Conservation (phyloP, 2,329 filamentous ascomycete species). For the Paraconiothyrium brasiliense region DNA sequence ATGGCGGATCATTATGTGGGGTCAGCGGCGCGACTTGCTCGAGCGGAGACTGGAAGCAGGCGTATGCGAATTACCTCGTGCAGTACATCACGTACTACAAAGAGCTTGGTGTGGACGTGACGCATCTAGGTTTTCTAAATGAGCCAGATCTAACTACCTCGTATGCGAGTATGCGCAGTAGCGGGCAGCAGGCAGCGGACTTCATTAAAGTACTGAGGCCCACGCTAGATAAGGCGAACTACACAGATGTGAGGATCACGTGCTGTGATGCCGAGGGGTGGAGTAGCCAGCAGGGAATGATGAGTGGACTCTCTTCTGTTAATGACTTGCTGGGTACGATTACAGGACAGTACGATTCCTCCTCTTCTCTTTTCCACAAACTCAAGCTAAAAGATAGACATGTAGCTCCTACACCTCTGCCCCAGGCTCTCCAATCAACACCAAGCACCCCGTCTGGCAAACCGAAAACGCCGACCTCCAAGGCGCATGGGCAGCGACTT, state of each 20-base stretch:
- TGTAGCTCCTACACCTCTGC: slow-evolving; percentile 33
- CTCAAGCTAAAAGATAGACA: neutral
- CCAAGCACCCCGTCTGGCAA: slow-evolving; percentile 60
- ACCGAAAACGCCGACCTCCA: slow-evolving; percentile 63
- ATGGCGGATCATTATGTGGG: slow-evolving; percentile 59
- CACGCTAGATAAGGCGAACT: slow-evolving; percentile 49
- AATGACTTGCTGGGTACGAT: slow-evolving; percentile 32
- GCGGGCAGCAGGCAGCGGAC: slow-evolving; percentile 59
- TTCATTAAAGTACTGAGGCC: slow-evolving; percentile 60
- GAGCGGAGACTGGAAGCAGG: slow-evolving; percentile 58
- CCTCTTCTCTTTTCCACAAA: neutral
- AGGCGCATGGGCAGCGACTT: slow-evolving; percentile 50
- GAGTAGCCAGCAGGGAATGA: slow-evolving; percentile 42
- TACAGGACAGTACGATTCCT: slow-evolving; percentile 34
- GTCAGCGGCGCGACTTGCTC: slow-evolving; percentile 53
- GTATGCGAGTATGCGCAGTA: slow-evolving; percentile 55
- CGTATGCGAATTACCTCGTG: slow-evolving; percentile 60
- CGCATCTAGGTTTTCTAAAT: slow-evolving; percentile 57
- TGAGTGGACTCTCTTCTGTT: slow-evolving; percentile 27
- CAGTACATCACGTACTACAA: slow-evolving; percentile 58
- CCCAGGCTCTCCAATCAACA: slow-evolving; percentile 38
- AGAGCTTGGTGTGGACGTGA: slow-evolving; percentile 52
- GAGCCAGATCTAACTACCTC: slow-evolving; percentile 53
- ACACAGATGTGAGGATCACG: slow-evolving; percentile 49
- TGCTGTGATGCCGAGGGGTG: slow-evolving; percentile 59